These are phyloP conservation scores for Gossypium herbaceum DNA, from an alignment of 345 rosid species.

Conservation along the genomic window DNA sequence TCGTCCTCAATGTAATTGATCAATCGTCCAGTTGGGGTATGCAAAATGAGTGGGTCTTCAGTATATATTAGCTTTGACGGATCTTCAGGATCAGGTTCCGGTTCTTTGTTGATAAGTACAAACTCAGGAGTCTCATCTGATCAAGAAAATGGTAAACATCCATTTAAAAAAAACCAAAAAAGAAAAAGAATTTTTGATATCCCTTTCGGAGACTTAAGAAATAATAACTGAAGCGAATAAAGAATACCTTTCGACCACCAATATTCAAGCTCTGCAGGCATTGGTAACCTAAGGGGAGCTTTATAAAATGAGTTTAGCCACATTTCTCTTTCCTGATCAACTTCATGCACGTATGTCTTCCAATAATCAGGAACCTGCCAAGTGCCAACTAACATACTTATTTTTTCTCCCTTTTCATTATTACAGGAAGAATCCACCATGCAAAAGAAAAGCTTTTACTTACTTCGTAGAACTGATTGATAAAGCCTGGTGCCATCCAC, in stretches of 20 bases:
- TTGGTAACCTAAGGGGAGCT: constrained; percentile 83
- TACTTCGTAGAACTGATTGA: constrained; percentile 84
- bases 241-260: constrained; percentile 77
- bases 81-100: constrained; percentile 84
- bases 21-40: constrained; percentile 71
- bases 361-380: constrained; percentile 85
- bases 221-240: not conserved
- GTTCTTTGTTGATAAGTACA: constrained; percentile 68
- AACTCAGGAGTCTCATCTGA: constrained; percentile 80
- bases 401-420: constrained; percentile 9
- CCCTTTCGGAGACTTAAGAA: not conserved
- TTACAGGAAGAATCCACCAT: not conserved
- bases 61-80: constrained; percentile 59
- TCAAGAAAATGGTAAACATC: constrained; percentile 23
- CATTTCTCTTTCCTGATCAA: constrained; percentile 87
- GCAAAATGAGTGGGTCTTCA: constrained; percentile 81
- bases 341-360: constrained; percentile 78
- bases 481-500: constrained; percentile 98
- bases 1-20: constrained; percentile 83
- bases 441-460: constrained; percentile 21
- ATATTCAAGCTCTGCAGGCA: constrained; percentile 91
- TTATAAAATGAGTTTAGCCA: constrained; percentile 93
- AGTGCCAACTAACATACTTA: not conserved
- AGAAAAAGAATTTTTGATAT: not conserved
- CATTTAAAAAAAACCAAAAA: not conserved